Percentiles rank a stretch among this genome's conserved stretches.
Evolutionary conservation across 257 asterid genomes (phyloP).

Genomic region (Marsdenia floribunda): DNA sequence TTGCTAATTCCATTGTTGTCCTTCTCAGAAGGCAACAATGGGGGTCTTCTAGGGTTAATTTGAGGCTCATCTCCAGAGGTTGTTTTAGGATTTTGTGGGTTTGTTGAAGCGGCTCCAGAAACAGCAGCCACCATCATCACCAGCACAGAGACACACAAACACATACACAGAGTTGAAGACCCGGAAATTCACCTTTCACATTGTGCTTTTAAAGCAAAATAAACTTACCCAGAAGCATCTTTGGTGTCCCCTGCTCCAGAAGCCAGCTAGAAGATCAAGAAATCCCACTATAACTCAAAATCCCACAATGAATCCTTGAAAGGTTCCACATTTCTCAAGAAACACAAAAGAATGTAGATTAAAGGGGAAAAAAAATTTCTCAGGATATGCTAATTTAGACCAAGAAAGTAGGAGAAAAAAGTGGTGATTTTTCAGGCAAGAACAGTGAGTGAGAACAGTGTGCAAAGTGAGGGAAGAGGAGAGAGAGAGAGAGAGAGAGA

Average conservation of each 20-base stretch:
- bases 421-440: constrained; percentile 33
- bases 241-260: constrained; percentile 18
- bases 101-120: constrained; percentile 75
- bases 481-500: constrained; percentile 10
- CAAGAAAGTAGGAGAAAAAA: constrained; percentile 17
- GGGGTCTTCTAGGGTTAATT: constrained; percentile 44
- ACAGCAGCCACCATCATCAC: constrained; percentile 88
- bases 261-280: constrained; percentile 51
- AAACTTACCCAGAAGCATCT: constrained; percentile 41
- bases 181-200: constrained; percentile 47
- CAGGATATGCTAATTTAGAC: constrained; percentile 14
- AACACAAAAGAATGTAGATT: constrained; percentile 11
- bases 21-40: constrained; percentile 82
- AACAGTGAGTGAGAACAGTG: constrained; percentile 35
- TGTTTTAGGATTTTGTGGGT: constrained; percentile 37
- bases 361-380: neutral
- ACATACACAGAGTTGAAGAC: constrained; percentile 17
- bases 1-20: constrained; percentile 50
- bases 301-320: constrained; percentile 26
- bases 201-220: constrained; percentile 28
- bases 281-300: constrained; percentile 45
- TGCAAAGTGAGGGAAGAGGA: constrained; percentile 22
- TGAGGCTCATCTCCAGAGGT: constrained; percentile 36
- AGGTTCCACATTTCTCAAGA: constrained; percentile 40
- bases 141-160: constrained; percentile 23